Evolutionary conservation across 371 early-diverging fungal species (phyloP), one percentile per base, ranked within the genome.

Genomic region (Rhizopus arrhizus): DNA sequence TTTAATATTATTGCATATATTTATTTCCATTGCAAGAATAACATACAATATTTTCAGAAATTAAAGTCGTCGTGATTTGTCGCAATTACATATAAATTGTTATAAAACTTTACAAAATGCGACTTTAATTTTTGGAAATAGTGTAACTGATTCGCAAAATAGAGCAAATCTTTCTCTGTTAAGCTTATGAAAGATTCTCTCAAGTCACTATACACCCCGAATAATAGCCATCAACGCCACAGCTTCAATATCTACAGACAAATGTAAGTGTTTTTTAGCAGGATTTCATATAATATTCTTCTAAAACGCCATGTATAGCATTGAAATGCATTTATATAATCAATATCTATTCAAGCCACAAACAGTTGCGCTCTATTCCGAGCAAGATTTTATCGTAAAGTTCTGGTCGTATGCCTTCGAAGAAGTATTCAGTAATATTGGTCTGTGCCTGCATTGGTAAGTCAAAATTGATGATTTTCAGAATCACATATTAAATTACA

Each of bases 321-420:
- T 51, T 51, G 56, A 56, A 43, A 62, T 62, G 51, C 57, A 57
- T 36, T 22, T 57, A n/a, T 52, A 57, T 49, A 62, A 56, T 33
- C 43, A 46, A 10, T 56, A 52, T 56, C 9, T 62, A n/a, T 62
- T 62, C 52, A 51, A 41, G 45, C 58, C 52, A 6, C 57, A 57
- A 47, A 57, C 13, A 11, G 53, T 63, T 9, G 31, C 22, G n/a
- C n/a, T 43, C n/a, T 56, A 62, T 56, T 56, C 52, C 5, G 57
- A 56, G 32, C 57, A 56, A 46, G 56, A 50, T 28, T 58, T 49
- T 16, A 41, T 59, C 29, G 59, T 58, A 3, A 58, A 58, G 40
- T 50, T 49, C 41, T 58, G 50, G 50, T 36, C 50, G 4, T 40
- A 36, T 32, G 36, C 29, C 0, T 38, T 50, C 22, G 58, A 58